Evolutionary conservation across 176 grass and related monocot genomes (phyloP), one percentile per base, ranked within the genome.

Genomic region (Oryza rufipogon): DNA sequence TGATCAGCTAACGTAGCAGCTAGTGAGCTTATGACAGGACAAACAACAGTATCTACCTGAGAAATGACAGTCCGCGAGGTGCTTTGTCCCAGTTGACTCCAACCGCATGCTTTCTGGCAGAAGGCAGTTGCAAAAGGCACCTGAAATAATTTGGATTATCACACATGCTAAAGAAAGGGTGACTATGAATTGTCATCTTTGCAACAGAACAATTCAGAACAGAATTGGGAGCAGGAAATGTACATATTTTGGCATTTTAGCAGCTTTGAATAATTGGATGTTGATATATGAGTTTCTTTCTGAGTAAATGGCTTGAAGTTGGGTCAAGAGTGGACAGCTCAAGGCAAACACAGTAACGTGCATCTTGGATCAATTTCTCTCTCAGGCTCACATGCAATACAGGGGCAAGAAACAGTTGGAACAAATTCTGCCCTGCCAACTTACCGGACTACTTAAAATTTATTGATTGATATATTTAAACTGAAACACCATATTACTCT

Each of bases 61-160:
- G 71, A 89, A 96, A 78, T 25, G 46, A 30, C 87, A 89, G 54
- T 96, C 94, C 0, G 89, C 82, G 2, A 92, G 67, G 39, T 95
- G 81, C 69, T 99, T 92, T 89, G 92, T 96, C 78, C 87, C 91
- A 76, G 81, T 86, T 76, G 88, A 92, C 74, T 92, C 93, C 75
- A 94, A 74, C 2, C 88, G 86, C 79, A 99, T 93, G 79, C 91
- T 80, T 87, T 95, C 96, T 83, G 96, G 96, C 66, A 99, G 81
- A 92, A 99, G 93, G 72, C 96, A 99, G 75, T 96, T 96, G 89
- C 91, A 96, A 87, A 99, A 77, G 17, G 86, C 86, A 11, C 96
- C 93, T 96, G 84, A 86, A 91, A 87, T n/a, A 78, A 60, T 64
- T 78, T 73, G 47, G 61, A 79, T 86, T 68, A 78, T 74, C 34